phyloP scores from a whole-genome alignment of 495 filamentous ascomycete species.

The Cercophora samala region DNA sequence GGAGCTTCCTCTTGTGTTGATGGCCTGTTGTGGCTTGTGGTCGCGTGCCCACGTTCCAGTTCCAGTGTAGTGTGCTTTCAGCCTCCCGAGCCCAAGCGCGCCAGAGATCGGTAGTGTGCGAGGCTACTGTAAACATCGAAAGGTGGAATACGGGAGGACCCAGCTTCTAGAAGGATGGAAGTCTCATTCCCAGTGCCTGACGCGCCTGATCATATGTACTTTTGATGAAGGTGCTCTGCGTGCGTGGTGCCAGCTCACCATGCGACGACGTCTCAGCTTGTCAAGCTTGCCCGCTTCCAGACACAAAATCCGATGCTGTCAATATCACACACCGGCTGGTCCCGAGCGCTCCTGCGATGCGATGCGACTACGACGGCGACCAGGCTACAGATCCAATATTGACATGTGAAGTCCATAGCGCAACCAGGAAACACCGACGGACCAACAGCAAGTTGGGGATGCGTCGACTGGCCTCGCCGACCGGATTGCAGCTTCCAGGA shows the following conservation, averaged over 20 bases:
- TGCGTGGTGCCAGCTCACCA: neutral
- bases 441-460: neutral
- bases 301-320: neutral
- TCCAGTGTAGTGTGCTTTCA: neutral
- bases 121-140: constrained; percentile 4
- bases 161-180: neutral
- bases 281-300: constrained; percentile 3
- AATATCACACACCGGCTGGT: neutral
- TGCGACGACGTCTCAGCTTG: neutral
- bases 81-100: neutral
- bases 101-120: neutral
- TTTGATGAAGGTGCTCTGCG: neutral
- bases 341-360: neutral
- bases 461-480: neutral
- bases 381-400: neutral
- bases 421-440: neutral
- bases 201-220: neutral
- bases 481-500: neutral
- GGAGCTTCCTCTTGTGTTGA: neutral
- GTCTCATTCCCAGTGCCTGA: neutral
- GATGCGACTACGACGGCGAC: neutral
- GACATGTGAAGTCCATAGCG: neutral
- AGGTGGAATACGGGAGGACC: neutral
- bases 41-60: neutral
- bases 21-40: neutral